Evolutionary conservation across 257 asterid species (phyloP).

Genomic region (Solanum gandarillasii): DNA sequence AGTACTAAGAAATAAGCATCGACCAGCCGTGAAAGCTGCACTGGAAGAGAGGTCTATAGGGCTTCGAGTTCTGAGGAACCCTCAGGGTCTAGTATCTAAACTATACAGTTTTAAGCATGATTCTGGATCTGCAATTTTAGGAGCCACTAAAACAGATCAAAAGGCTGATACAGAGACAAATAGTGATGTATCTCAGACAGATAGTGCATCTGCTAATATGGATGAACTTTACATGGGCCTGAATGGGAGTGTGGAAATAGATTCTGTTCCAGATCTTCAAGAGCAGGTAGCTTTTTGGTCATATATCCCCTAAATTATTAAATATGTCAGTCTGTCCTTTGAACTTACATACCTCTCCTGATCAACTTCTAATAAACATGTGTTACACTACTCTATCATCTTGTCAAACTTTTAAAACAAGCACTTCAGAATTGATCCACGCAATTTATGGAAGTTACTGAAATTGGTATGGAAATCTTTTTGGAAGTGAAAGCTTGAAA

Average conservation of each 20-base stretch:
- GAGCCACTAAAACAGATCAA: slow-evolving; percentile 29
- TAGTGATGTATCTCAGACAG: slow-evolving; percentile 32
- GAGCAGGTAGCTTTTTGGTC: slow-evolving; percentile 53
- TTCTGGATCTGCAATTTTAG: slow-evolving; percentile 28
- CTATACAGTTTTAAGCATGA: slow-evolving; percentile 57
- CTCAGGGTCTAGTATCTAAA: slow-evolving; percentile 69
- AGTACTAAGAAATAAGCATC: slow-evolving; percentile 67
- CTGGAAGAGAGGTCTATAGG: slow-evolving; percentile 75
- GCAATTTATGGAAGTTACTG: background rate
- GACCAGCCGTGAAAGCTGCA: slow-evolving; percentile 67
- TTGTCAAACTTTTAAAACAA: background rate
- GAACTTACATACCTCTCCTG: background rate
- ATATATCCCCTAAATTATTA: background rate
- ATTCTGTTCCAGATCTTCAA: slow-evolving; percentile 70
- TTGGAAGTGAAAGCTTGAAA: background rate
- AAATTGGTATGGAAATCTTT: background rate
- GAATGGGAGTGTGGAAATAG: slow-evolving; percentile 41
- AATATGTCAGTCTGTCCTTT: background rate
- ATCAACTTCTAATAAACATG: background rate
- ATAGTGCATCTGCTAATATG: slow-evolving; percentile 22
- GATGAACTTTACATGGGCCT: slow-evolving; percentile 24
- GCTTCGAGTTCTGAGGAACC: slow-evolving; percentile 43
- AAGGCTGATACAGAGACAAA: slow-evolving; percentile 23
- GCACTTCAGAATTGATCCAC: background rate
- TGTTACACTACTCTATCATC: background rate